Evolutionary conservation across 2,329 filamentous ascomycete genomes (phyloP).

Genomic region (Trichoderma sp.): DNA sequence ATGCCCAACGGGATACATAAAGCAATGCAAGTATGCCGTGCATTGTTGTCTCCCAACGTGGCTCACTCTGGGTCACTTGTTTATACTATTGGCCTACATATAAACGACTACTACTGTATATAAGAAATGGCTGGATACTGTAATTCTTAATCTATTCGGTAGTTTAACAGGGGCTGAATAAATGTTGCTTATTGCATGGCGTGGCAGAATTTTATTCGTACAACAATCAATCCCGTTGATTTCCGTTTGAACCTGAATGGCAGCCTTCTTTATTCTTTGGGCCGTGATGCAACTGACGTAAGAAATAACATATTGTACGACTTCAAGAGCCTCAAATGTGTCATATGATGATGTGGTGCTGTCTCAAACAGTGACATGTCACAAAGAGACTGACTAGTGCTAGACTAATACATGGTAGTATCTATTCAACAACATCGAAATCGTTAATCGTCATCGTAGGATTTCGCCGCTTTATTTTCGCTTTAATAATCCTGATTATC

Average conservation of each 20-base stretch:
- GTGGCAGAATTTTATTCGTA: slow-evolving; percentile 8
- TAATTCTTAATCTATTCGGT: background rate
- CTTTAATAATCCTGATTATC: slow-evolving; percentile 29
- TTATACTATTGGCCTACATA: background rate
- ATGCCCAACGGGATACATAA: background rate
- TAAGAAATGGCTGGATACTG: background rate
- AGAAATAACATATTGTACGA: background rate
- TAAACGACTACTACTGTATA: background rate
- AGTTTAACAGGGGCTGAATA: background rate
- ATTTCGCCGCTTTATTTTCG: slow-evolving; percentile 1
- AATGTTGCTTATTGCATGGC: background rate
- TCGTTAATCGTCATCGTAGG: background rate
- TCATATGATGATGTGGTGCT: background rate
- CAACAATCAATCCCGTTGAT: background rate
- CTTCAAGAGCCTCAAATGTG: background rate
- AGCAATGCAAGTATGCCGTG: background rate
- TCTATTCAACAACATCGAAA: background rate
- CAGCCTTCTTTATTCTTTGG: background rate
- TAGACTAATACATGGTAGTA: background rate
- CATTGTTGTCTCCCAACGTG: background rate
- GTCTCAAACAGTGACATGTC: background rate
- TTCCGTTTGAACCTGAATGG: background rate
- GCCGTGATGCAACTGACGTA: background rate
- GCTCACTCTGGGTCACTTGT: background rate
- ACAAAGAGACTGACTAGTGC: background rate